Conservation (phyloP, 306 rosid species). For the Hippophae rhamnoides region DNA sequence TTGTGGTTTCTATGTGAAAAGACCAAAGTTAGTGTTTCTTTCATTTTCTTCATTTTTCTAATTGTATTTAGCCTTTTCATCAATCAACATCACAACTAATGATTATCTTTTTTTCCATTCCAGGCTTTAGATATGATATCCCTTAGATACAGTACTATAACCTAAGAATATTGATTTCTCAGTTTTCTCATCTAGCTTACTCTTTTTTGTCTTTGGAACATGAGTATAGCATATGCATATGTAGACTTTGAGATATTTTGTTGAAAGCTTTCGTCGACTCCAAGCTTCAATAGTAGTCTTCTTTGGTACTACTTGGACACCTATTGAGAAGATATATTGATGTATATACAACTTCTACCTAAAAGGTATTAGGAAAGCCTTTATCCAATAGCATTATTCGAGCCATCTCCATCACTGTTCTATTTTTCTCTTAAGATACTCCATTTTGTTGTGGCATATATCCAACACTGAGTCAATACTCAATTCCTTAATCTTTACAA, state of each 20-base stretch:
- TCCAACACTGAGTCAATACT: background rate
- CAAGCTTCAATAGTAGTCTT: too few species aligned
- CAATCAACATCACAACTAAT: too few species aligned
- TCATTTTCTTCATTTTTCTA: too few species aligned
- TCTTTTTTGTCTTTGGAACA: background rate
- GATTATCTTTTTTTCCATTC: too few species aligned
- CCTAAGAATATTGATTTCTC: background rate
- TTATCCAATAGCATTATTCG: background rate
- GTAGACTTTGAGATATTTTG: too few species aligned
- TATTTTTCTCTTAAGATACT: background rate
- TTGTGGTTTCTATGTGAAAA: too few species aligned
- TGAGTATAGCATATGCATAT: too few species aligned
- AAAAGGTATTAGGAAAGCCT: background rate
- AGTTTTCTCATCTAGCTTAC: background rate
- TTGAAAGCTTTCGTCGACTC: too few species aligned
- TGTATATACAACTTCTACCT: background rate
- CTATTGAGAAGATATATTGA: background rate
- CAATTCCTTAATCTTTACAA: conserved; percentile 1
- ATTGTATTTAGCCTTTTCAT: too few species aligned
- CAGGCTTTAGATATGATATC: background rate
- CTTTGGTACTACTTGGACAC: background rate
- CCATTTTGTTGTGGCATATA: conserved; percentile 7
- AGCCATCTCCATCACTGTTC: background rate
- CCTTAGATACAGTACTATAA: background rate
- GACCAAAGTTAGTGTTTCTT: too few species aligned